These are phyloP conservation scores for Yamadazyma oceani DNA, from an alignment of 1,139 yeast genomes.

Conservation along the genomic window DNA sequence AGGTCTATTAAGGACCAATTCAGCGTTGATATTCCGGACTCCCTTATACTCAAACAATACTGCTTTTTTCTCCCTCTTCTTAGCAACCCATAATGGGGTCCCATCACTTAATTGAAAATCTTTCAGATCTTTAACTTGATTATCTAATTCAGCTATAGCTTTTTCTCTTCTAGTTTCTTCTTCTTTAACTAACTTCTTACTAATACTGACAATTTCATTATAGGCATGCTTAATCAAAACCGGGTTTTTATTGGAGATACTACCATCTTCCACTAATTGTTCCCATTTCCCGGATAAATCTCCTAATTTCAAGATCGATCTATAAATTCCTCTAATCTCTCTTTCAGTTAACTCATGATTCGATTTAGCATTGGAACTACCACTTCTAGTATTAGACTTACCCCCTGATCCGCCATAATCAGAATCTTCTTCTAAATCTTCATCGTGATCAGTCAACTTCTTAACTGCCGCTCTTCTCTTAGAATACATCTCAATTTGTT, in stretches of 20 bases:
- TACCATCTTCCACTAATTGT: slow-evolving; percentile 85
- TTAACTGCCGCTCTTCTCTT: slow-evolving; percentile 76
- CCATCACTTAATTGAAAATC: slow-evolving; percentile 36
- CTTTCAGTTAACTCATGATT: slow-evolving; percentile 72
- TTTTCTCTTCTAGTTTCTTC: slow-evolving; percentile 66
- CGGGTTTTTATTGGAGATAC: slow-evolving; percentile 81
- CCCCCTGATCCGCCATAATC: slow-evolving; percentile 8
- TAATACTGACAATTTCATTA: slow-evolving; percentile 62
- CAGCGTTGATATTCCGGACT: slow-evolving; percentile 90
- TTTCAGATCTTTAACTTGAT: slow-evolving; percentile 47
- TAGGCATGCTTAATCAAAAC: slow-evolving; percentile 78
- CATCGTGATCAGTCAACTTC: slow-evolving; percentile 47
- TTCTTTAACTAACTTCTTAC: slow-evolving; percentile 61
- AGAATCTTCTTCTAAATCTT: slow-evolving; percentile 23
- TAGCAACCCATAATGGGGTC: slow-evolving; percentile 52
- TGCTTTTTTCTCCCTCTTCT: slow-evolving; percentile 80
- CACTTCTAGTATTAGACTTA: background rate
- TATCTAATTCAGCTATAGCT: slow-evolving; percentile 59
- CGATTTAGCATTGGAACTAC: slow-evolving; percentile 27
- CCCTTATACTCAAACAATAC: slow-evolving; percentile 86
- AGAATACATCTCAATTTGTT: slow-evolving; percentile 84
- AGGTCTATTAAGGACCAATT: slow-evolving; percentile 78
- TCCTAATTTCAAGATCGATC: slow-evolving; percentile 80
- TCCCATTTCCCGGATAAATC: slow-evolving; percentile 83
- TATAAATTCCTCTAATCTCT: slow-evolving; percentile 84